Conservation (phyloP, 768 basidiomycete species). For the Boletus rex-veris region DNA sequence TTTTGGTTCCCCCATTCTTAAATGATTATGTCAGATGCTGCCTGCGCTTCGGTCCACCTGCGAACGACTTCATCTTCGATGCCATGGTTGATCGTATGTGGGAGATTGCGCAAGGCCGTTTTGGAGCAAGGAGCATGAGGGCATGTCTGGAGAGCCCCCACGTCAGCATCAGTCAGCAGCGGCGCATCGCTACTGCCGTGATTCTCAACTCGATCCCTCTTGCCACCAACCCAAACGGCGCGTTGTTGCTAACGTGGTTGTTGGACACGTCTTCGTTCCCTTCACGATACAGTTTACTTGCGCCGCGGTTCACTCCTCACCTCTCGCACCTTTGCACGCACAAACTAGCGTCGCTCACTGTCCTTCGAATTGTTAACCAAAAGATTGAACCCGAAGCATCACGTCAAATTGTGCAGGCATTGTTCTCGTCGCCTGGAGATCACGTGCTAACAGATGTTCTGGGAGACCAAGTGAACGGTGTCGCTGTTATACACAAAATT, state of each 20-base stretch:
- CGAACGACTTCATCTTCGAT: constrained; percentile 95
- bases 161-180: constrained; percentile 85
- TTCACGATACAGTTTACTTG: constrained; percentile 90
- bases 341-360: constrained; percentile 93
- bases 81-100: constrained; percentile 97
- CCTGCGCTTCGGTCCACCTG: constrained; percentile 84
- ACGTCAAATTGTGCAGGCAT: constrained; percentile 77
- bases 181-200: constrained; percentile 90
- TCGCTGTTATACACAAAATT: constrained; percentile 90
- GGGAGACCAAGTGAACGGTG: constrained; percentile 94
- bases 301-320: constrained; percentile 95
- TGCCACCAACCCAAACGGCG: constrained; percentile 97
- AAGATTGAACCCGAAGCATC: constrained; percentile 90
- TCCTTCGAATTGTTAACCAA: constrained; percentile 95
- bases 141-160: constrained; percentile 92
- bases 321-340: constrained; percentile 96
- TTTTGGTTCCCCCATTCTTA: background rate
- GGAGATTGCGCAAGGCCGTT: constrained; percentile 97
- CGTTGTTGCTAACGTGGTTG: constrained; percentile 92
- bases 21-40: constrained; percentile 59
- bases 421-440: constrained; percentile 88
- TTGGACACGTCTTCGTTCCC: constrained; percentile 93
- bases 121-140: constrained; percentile 96
- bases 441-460: constrained; percentile 92
- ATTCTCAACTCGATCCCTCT: constrained; percentile 97